These are phyloP conservation scores for Malassezia sp. DNA, from an alignment of 1,284 basidiomycete species.

Conservation along the genomic window DNA sequence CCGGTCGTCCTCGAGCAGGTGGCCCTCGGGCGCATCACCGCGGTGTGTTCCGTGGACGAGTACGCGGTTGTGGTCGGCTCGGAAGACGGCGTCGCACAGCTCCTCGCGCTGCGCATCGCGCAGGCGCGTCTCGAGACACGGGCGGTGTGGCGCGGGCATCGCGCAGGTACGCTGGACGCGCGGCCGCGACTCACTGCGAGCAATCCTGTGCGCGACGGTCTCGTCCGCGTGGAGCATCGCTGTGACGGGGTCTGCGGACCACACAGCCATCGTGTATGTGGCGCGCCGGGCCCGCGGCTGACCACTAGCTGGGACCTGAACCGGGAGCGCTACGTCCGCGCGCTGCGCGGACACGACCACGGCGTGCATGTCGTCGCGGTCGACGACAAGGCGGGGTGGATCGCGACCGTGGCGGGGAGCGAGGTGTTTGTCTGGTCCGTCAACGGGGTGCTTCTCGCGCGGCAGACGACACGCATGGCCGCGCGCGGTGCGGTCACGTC, in stretches of 20 bases:
- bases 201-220: constrained; percentile 60
- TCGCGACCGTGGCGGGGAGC: constrained; percentile 63
- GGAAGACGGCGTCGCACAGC: constrained; percentile 28
- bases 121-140: constrained; percentile 5
- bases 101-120: constrained; percentile 16
- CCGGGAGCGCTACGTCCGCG: constrained; percentile 46
- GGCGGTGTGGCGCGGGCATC: constrained; percentile 4
- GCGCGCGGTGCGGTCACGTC: constrained; percentile 53
- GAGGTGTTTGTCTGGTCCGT: constrained; percentile 66
- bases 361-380: constrained; percentile 63
- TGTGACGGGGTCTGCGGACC: constrained; percentile 73
- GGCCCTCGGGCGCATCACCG: constrained; percentile 20
- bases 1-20: constrained; percentile 52
- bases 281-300: no score
- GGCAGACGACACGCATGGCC: constrained; percentile 53
- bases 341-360: constrained; percentile 42
- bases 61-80: constrained; percentile 48
- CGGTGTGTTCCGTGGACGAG: constrained; percentile 66
- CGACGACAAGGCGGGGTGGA: constrained; percentile 72
- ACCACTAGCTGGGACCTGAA: constrained; percentile 98
- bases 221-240: constrained; percentile 72
- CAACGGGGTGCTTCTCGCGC: constrained; percentile 63
- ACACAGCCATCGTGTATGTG: constrained; percentile 66
- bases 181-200: constrained; percentile 51
- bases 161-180: no score